Evolutionary conservation across 805 yeast species (phyloP).

Genomic region (Barnettozyma californica): DNA sequence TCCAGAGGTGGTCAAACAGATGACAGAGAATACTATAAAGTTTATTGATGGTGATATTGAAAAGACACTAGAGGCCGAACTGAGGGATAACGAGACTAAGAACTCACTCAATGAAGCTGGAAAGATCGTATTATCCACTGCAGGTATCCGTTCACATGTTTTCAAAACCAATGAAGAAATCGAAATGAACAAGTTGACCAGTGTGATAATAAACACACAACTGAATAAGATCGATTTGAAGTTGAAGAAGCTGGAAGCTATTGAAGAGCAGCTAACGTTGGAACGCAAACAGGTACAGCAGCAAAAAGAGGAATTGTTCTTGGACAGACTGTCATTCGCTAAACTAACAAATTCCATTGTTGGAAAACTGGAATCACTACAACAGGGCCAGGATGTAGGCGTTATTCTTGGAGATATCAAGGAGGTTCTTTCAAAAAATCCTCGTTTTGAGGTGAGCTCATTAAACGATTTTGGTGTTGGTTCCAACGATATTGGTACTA

Average conservation of each 20-base stretch:
- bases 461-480: constrained; percentile 21
- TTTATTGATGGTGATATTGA: constrained; percentile 23
- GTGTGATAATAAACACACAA: constrained; percentile 55
- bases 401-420: constrained; percentile 23
- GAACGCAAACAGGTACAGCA: constrained; percentile 55
- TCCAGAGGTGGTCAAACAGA: constrained; percentile 78
- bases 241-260: constrained; percentile 47
- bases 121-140: constrained; percentile 62
- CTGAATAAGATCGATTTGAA: constrained; percentile 61
- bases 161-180: constrained; percentile 79
- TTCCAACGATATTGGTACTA: constrained; percentile 10
- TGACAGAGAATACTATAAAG: constrained; percentile 56
- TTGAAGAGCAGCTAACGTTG: constrained; percentile 61
- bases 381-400: constrained; percentile 4
- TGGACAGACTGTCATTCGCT: constrained; percentile 62
- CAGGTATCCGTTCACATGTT: constrained; percentile 75
- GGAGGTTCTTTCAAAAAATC: constrained; percentile 26
- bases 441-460: constrained; percentile 24
- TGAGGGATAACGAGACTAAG: constrained; percentile 14
- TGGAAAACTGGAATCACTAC: constrained; percentile 33
- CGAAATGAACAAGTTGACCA: constrained; percentile 58
- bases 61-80: constrained; percentile 15
- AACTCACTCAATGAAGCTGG: constrained; percentile 50
- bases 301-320: constrained; percentile 61
- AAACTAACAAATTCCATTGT: constrained; percentile 50